Evolutionary conservation across 371 early-diverging fungal genomes (phyloP), one percentile per base, ranked within the genome.

Genomic region (Rhizopus stolonifer): DNA sequence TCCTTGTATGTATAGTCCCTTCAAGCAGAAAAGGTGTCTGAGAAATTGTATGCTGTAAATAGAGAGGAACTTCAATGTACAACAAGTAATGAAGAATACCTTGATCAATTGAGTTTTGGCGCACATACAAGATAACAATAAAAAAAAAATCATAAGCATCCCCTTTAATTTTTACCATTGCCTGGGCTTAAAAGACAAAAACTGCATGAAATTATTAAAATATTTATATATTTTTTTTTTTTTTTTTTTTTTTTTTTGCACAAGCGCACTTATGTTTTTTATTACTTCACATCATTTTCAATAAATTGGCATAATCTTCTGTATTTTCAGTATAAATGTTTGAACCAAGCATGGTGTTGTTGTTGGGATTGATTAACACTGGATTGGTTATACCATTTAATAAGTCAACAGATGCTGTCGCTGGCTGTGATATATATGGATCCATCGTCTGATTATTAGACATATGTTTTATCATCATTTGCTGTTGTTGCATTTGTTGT

Each of bases 81-180:
- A 7, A 81, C 77, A 13, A 67, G 67, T 9, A 66, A 67, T 19
- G 53, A 39, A 1, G 76, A 81, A 15, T 81, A 81, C 36, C 66
- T 72, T 17, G 58, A 62, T 46, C 60, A 52, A 26, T 50, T 72
- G 26, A 72, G 72, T 55, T 47, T 15, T 47, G 29, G 33, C 15
- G 29, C 21, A 31, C 29, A 29, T 15, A 29, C 47, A 29, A 10
- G 29, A 47, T 47, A 33, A 33, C n/a, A 29, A 9, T 29, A 29
- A 29, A 9, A 29, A 29, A 29, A 6, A 29, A n/a, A n/a, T n/a
- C n/a, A 29, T 29, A 6, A 29, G 29, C 29, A 29, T 29, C 29
- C 11, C 6, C 29, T 9, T 29, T 11, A 11, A 9, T 29, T 29
- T 29, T 29, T 29, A n/a, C n/a, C n/a, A n/a, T n/a, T n/a, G n/a